phyloP scores from a whole-genome alignment of 768 basidiomycete genomes.

The Amanita thiersii region DNA sequence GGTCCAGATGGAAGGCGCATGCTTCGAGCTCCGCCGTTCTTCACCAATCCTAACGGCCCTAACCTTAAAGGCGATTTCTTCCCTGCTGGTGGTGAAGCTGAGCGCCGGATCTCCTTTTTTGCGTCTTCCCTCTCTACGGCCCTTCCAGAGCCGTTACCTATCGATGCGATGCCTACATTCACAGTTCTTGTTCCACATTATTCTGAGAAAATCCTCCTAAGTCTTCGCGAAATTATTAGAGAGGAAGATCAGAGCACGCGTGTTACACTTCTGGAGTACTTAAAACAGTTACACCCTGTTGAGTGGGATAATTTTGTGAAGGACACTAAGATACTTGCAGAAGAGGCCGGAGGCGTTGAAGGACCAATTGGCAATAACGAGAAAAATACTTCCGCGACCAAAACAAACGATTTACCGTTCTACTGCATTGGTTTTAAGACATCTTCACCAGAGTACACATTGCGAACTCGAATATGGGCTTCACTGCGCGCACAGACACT shows the following conservation, averaged over 20 bases:
- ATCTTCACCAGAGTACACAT: conserved; percentile 95
- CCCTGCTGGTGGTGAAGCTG: conserved; percentile 90
- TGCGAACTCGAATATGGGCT: conserved; percentile 99
- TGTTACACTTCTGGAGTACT: conserved; percentile 93
- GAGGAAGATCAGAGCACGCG: conserved; percentile 97
- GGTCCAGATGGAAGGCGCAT: conserved; percentile 83
- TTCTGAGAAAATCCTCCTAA: conserved; percentile 96
- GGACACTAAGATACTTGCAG: conserved; percentile 97
- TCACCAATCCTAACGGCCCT: conserved; percentile 81
- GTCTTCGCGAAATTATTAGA: conserved; percentile 94
- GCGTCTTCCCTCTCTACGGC: conserved; percentile 95
- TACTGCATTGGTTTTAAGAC: conserved; percentile 99
- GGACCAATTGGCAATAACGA: conserved; percentile 59
- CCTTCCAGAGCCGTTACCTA: conserved; percentile 89
- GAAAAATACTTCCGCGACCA: conserved; percentile 46
- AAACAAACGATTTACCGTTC: conserved; percentile 92
- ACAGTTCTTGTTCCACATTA: conserved; percentile 99
- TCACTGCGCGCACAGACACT: conserved; percentile 96
- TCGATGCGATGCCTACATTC: conserved; percentile 99
- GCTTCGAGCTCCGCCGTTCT: conserved; percentile 95
- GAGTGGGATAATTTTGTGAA: conserved; percentile 99
- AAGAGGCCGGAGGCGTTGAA: conserved; percentile 64
- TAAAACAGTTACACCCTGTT: conserved; percentile 96
- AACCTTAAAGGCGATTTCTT: conserved; percentile 80
- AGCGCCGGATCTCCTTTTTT: conserved; percentile 97